Base-by-base conservation (phyloP, 352 stramenopile species). In the Phytophthora idaei region DNA sequence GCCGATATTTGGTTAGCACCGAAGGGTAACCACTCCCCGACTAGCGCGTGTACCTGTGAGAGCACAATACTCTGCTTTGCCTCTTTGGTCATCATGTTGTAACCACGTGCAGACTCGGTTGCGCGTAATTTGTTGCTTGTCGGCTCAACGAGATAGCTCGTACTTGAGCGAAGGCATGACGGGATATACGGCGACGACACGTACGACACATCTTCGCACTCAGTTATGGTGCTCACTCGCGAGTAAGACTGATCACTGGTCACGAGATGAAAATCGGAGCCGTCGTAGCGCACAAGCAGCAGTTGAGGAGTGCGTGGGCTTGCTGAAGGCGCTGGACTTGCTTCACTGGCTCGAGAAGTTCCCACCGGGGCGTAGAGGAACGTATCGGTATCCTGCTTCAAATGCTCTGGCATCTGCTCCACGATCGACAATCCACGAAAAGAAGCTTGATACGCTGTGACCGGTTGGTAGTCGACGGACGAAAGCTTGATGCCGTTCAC, bases 21-120 rank as follows among this genome's bases (percentile, higher is more conserved):
- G 67, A 99, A 99, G 9, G 97, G 97, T 52, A 99, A 95, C 81
- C 97, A 99, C 70, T 99, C 97, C 17, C 94, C 94, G 37, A 99
- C 94, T 53, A 99, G 97, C 7, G 98, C 92, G 4, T 90, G 97
- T 12, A 99, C 96, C 17, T 95, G 94, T 21, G 98, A 97, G 14
- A 99, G 81, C 3, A 97, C 97, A 61, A 99, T 98, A 32, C 98
- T 97, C 71, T 98, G 90, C 42, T 95, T 89, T 1, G 98, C 92
- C 53, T 97, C 92, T 68, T 99, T 97, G 10, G 74, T 70, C 72
- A 98, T 98, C 62, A 97, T 98, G 49, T 89, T 90, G 44, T 88
- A 83, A 17, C 92, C 94, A 4, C 86, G 74, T 3, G 87, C 93
- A 10, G 83, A 97, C 67, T 98, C 94, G 45, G 92, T 86, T 1